A percentile compares a stretch with the other conserved stretches of the same genome.
Evolutionary conservation across 371 early-diverging fungal species (phyloP).

Genomic region (Rhizopus delemar): DNA sequence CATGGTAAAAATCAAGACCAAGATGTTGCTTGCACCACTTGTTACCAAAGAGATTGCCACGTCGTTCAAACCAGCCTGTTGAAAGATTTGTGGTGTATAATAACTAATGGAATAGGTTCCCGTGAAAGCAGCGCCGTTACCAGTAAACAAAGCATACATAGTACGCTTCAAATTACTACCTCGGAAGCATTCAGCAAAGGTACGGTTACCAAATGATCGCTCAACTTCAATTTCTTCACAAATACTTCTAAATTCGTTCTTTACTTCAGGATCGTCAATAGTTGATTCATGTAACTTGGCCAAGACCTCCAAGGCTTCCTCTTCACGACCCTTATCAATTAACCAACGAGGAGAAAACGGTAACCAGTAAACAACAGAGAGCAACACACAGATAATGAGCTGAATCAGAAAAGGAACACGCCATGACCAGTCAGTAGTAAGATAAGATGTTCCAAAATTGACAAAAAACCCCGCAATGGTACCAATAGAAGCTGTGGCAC

Average conservation of each 20-base stretch:
- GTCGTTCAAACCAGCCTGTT: conserved; percentile 37
- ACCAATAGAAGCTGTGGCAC: conserved; percentile 39
- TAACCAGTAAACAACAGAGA: conserved; percentile 17
- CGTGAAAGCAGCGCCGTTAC: conserved; percentile 63
- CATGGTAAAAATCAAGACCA: conserved; percentile 46
- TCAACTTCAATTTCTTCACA: conserved; percentile 42
- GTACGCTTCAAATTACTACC: conserved; percentile 45
- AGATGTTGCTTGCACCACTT: conserved; percentile 41
- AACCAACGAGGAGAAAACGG: conserved; percentile 53
- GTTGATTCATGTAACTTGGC: conserved; percentile 46
- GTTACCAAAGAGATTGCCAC: conserved; percentile 38
- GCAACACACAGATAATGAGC: conserved; percentile 25
- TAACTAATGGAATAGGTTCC: conserved; percentile 64
- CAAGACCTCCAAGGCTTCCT: conserved; percentile 49
- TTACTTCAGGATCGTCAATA: conserved; percentile 41
- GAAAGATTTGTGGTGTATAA: conserved; percentile 47
- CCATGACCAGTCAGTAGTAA: conserved; percentile 44
- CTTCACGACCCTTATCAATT: conserved; percentile 47
- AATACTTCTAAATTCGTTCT: conserved; percentile 36
- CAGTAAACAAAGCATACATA: conserved; percentile 47
- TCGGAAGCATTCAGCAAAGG: conserved; percentile 41
- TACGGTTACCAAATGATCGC: conserved; percentile 41
- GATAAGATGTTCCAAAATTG: conserved; percentile 48
- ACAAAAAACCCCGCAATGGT: conserved; percentile 51
- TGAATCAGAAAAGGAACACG: conserved; percentile 43